phyloP scores from a whole-genome alignment of 177 flowering plant species.

The Telopea speciosissima region DNA sequence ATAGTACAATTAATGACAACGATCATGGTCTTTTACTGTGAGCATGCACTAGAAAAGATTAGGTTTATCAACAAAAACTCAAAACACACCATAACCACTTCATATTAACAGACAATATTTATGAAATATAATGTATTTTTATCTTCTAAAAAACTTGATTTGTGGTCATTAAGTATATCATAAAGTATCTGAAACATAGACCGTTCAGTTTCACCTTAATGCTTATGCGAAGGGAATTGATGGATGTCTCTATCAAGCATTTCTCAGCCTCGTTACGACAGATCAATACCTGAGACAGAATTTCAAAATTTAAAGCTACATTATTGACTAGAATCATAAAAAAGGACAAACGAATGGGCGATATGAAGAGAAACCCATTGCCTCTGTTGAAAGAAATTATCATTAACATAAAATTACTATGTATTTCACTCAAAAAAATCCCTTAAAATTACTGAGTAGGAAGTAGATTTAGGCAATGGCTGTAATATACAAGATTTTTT shows the following conservation, averaged over 20 bases:
- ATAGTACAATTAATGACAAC: background rate
- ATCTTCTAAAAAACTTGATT: background rate
- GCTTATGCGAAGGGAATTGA: conserved; percentile 91
- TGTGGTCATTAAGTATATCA: background rate
- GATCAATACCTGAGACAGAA: conserved; percentile 61
- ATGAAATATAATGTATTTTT: background rate
- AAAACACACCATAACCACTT: background rate
- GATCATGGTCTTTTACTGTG: background rate
- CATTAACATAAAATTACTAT: too few species aligned
- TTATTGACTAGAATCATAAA: background rate
- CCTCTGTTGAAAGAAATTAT: too few species aligned
- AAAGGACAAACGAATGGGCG: background rate
- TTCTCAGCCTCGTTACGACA: conserved; percentile 98
- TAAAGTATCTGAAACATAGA: background rate
- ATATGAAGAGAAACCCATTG: background rate
- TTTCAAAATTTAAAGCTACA: background rate
- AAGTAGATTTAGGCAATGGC: too few species aligned
- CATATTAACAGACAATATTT: background rate
- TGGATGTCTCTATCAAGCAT: conserved; percentile 95
- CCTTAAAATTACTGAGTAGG: too few species aligned
- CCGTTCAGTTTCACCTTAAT: conserved; percentile 60
- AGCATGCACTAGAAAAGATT: background rate
- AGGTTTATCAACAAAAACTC: background rate
- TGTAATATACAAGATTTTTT: too few species aligned
- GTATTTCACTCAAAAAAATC: too few species aligned